Evolutionary conservation across 2,329 filamentous ascomycete genomes (phyloP), one percentile per base, ranked within the genome.

Genomic region (Monosporascus cannonballus): DNA sequence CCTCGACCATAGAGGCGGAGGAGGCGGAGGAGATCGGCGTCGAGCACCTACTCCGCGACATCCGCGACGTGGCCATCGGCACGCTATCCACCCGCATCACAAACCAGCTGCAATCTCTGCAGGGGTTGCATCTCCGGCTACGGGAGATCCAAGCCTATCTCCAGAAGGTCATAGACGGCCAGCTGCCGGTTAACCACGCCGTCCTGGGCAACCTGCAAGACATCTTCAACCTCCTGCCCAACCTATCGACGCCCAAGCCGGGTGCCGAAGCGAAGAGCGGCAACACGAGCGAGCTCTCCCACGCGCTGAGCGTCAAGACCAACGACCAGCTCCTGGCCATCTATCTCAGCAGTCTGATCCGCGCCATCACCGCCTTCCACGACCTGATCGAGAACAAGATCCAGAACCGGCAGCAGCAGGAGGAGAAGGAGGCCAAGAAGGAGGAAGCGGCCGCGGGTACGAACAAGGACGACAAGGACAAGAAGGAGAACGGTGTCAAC

Each of bases 321-420:
- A 99, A 99, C 68, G 94, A 99, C 71, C 94, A 99, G 76, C 83
- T 99, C 59, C 96, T 99, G 89, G 85, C 92, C 50, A 97, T 99
- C 70, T 99, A 99, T 73, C 80, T 99, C 51, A 96, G 90, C 75
- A 96, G 90, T 76, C 76, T 97, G 76, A 97, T 99, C 73, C 84
- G 94, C 56, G 94, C 94, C 53, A 99, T 99, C 67, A 97, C 94
- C 14, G 94, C 94, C 7, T 99, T 97, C 86, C 94, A 99, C 71
- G 94, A 99, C 69, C 76, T 99, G 61, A 99, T 99, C 61, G 94
- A 99, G 78, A 99, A 99, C 79, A 99, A 99, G 82, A 96, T 97
- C 62, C 93, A 97, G 77, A 99, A 99, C 75, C 84, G 93, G 70
- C 92, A 97, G 74, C 90, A 95, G 71, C 89, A 95, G 67, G 94